Evolutionary conservation across 78 protist genomes (phyloP), one percentile per base, ranked within the genome.

Genomic region (Cavenderia fasciculata): DNA sequence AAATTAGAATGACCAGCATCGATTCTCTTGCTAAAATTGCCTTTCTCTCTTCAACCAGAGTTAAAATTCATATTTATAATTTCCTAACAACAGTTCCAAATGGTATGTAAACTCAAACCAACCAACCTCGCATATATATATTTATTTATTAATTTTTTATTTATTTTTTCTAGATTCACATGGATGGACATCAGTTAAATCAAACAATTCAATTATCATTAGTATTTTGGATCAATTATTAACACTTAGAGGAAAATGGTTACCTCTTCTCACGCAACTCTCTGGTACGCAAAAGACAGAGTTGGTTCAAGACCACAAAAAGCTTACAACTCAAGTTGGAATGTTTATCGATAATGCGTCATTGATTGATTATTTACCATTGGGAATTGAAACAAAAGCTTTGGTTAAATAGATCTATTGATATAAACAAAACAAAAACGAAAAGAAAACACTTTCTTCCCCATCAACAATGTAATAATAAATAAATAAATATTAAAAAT

Each of bases 101-200:
- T 82, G 90, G 78, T 72, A 72, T 21, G 8, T 47, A 18, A 38
- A 18, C 5, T 56, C 6, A 44, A 27, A 57, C 4, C 33, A 57
- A 57, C 10, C 4, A 52, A 52, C 59, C 10, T 19, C 21, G 21
- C 54, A 49, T 49, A 49, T 14, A 19, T 11, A 36, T 36, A 63
- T 36, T n/a, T 36, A 7, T 38, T 63, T 12, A 63, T 63, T 12
- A 6, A 11, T 29, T 27, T 47, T 49, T 6, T 70, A 4, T 23
- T n/a, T 70, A 25, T 25, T 70, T 47, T 25, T 49, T 7, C 33
- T 72, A 72, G 78, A 68, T 41, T 82, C 90, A 11, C 90, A 82
- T 69, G 90, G 90, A 25, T 82, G 90, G 90, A 82, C 90, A 16
- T 34, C 72, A 19, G 90, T 82, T 43, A 82, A 82, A 57, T 68